Base-by-base conservation (phyloP, 768 basidiomycete genomes). In the Lactarius sanguifluus region DNA sequence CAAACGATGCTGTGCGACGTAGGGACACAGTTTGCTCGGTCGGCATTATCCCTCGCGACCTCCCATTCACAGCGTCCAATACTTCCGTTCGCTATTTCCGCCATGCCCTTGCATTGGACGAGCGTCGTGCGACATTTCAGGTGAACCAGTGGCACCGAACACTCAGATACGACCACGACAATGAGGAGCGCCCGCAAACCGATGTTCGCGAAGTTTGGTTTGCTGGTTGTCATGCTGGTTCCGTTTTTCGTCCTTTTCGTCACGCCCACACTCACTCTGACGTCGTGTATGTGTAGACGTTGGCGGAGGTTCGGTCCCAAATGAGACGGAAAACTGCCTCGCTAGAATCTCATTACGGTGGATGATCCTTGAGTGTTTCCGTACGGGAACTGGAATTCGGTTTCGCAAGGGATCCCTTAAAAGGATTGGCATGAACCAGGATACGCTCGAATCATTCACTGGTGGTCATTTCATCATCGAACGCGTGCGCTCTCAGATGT, bases 151-250 rank as follows among this genome's bases (percentile, higher is more conserved):
- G 70, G 70, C 68, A 68, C n/a, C 61, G 54, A 28, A 62, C 32
- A 61, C 76, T 78, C 0, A 71, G 76, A 1, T 72, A 78, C 0
- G 81, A 86, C 47, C 57, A 72, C 2, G 64, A 75, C 1, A 86
- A 86, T 7, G 76, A 23, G 10, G 75, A 75, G 32, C 54, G 36
- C 20, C 59, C 45, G 20, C 54, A 73, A 55, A 91, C 90, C 1
- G 77, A 91, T 65, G 84, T 90, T 4, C 80, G 84, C 57, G 90
- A 93, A 69, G 91, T 93, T 1, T 92, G 91, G 91, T 93, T 92
- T 70, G 75, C 89, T 3, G 91, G 91, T 0, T 84, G 82, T 70
- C 90, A 92, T 69, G 83, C 83, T 52, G 89, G 90, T 89, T 69
- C 30, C 81, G 76, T 28, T 36, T 40, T 5, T 40, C 18, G 28